phyloP scores from a whole-genome alignment of 495 filamentous ascomycete genomes.

The Annulohypoxylon moriforme region DNA sequence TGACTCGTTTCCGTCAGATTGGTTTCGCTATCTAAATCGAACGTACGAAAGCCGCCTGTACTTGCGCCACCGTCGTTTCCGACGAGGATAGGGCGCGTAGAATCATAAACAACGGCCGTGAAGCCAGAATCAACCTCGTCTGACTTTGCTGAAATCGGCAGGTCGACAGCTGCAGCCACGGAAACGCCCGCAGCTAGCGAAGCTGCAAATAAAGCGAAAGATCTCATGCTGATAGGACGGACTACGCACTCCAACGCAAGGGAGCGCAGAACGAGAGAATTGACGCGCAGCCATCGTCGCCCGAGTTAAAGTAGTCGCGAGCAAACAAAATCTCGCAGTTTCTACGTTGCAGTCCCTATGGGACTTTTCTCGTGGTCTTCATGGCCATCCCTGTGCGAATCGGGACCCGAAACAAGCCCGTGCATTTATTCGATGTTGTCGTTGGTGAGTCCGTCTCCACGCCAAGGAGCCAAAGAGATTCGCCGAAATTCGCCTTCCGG shows the following conservation, averaged over 20 bases:
- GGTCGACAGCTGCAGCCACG: slow-evolving; percentile 16
- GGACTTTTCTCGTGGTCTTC: neutral
- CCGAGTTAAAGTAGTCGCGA: slow-evolving; percentile 8
- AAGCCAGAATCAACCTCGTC: slow-evolving; percentile 38
- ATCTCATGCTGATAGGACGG: slow-evolving; percentile 14
- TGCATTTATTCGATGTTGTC: slow-evolving; percentile 17
- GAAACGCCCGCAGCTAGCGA: slow-evolving; percentile 12
- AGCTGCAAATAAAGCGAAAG: slow-evolving; percentile 5
- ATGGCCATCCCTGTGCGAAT: slow-evolving; percentile 22
- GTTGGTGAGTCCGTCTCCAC: slow-evolving; percentile 23
- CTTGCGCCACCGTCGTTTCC: slow-evolving; percentile 49
- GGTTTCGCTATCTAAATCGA: slow-evolving; percentile 30
- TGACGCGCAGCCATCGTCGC: slow-evolving; percentile 10
- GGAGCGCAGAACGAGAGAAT: neutral
- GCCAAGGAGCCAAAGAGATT: slow-evolving; percentile 28
- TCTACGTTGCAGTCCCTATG: neutral
- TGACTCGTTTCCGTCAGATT: slow-evolving; percentile 39
- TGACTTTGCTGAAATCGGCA: slow-evolving; percentile 37
- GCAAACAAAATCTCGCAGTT: neutral
- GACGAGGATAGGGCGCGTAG: slow-evolving; percentile 39
- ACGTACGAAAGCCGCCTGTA: slow-evolving; percentile 45
- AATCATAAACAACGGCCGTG: slow-evolving; percentile 35
- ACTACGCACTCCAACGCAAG: neutral
- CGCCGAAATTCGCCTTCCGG: slow-evolving; percentile 32
- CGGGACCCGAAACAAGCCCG: slow-evolving; percentile 20